Percentiles rank a stretch among this genome's conserved stretches.
Conservation (phyloP, 305 asterid genomes). For the Caryopteris hybrid region DNA sequence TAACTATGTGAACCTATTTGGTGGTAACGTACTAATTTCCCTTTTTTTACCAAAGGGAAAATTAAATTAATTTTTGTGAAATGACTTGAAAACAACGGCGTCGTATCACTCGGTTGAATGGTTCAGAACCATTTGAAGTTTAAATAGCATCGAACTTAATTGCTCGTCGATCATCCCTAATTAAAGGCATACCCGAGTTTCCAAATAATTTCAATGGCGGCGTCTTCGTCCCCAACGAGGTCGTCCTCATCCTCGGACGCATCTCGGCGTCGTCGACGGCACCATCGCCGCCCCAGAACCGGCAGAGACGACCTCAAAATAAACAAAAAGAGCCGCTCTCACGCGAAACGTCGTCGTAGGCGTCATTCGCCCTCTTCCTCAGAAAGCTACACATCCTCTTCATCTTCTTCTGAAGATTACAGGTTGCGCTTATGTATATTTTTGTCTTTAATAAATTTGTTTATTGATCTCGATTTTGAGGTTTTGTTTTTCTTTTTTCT, state of each 20-base stretch:
- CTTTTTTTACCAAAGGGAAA: too few relatives aligned
- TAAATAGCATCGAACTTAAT: too few relatives aligned
- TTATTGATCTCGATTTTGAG: conserved; percentile 12
- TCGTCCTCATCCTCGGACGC: conserved; percentile 44
- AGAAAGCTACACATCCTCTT: conserved; percentile 35
- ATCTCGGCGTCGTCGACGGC: conserved; percentile 42
- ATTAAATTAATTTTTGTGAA: too few relatives aligned
- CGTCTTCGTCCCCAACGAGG: conserved; percentile 51
- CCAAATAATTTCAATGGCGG: conserved; percentile 42
- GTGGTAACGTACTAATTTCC: too few relatives aligned
- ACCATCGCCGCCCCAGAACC: conserved; percentile 35
- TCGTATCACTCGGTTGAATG: too few relatives aligned
- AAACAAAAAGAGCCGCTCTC: conserved; percentile 59
- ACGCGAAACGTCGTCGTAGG: conserved; percentile 60
- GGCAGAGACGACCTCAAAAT: conserved; percentile 51
- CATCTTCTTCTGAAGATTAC: conserved; percentile 56
- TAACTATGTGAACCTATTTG: too few relatives aligned
- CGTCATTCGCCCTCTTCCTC: conserved; percentile 62
- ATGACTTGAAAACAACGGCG: too few relatives aligned
- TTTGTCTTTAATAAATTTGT: background rate
- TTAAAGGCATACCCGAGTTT: too few relatives aligned
- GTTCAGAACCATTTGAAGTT: background rate
- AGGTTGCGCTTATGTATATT: conserved; percentile 34
- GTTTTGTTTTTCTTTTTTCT: background rate
- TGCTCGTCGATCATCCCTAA: too few relatives aligned